These are phyloP conservation scores for Cronartium quercuum DNA, from an alignment of 1,284 basidiomycete genomes.

Conservation along the genomic window DNA sequence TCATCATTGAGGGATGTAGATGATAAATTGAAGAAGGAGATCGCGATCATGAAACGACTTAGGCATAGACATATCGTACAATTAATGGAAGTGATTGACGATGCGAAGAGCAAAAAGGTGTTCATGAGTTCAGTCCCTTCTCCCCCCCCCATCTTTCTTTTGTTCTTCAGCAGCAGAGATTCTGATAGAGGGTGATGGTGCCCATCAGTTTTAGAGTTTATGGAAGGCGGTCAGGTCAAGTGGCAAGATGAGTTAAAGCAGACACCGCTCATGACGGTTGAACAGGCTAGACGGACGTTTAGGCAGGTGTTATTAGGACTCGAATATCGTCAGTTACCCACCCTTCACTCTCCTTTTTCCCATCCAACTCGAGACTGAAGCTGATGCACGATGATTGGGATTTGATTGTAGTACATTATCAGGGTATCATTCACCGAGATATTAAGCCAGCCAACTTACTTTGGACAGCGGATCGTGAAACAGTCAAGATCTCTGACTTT, in stretches of 20 bases:
- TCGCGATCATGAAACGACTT: constrained; percentile 97
- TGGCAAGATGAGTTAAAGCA: constrained; percentile 56
- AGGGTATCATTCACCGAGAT: constrained; percentile 98
- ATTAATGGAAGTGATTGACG: constrained; percentile 91
- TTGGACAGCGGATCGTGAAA: constrained; percentile 67
- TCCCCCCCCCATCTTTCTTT: too few species aligned
- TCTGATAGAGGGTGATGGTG: constrained; percentile 2
- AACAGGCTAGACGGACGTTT: constrained; percentile 76
- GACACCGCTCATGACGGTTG: constrained; percentile 67
- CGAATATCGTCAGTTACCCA: constrained; percentile 68
- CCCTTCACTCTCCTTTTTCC: constrained; percentile 20
- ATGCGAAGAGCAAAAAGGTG: constrained; percentile 78
- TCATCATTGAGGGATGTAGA: constrained; percentile 52
- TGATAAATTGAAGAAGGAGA: constrained; percentile 76
- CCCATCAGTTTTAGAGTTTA: constrained; percentile 80
- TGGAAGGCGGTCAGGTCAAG: constrained; percentile 85
- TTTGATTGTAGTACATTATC: constrained; percentile 68
- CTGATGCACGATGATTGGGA: constrained; percentile 13
- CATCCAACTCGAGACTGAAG: background rate
- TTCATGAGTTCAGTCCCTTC: constrained; percentile 65
- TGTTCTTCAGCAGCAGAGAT: background rate
- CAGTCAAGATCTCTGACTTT: constrained; percentile 96
- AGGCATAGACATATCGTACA: constrained; percentile 85
- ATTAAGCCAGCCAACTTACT: constrained; percentile 98
- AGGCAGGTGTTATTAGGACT: constrained; percentile 88